phyloP scores from a whole-genome alignment of 306 rosid species.

The Lathyrus sativus region DNA sequence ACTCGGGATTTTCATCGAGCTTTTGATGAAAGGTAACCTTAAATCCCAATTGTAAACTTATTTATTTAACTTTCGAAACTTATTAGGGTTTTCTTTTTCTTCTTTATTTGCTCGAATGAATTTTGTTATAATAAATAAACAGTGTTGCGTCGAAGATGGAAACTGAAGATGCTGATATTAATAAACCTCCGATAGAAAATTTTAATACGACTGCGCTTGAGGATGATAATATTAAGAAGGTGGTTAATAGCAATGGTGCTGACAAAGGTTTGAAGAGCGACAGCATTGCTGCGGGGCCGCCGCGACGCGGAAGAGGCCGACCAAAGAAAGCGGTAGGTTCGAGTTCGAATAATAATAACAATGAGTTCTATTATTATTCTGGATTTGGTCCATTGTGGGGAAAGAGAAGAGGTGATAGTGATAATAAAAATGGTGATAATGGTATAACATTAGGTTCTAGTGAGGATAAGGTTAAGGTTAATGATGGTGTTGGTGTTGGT shows the following conservation, averaged over 20 bases:
- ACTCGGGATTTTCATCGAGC: conserved; percentile 60
- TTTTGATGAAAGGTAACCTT: conserved; percentile 59
- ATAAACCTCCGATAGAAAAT: conserved; percentile 10
- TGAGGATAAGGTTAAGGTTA: background rate
- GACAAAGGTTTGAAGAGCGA: background rate
- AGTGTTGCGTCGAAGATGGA: conserved; percentile 65
- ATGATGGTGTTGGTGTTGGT: conserved; percentile 3
- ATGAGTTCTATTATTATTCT: conserved; percentile 79
- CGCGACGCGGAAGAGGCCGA: conserved; percentile 36
- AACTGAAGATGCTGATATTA: background rate
- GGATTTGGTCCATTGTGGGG: conserved; percentile 89
- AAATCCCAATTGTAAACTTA: conserved; percentile 14
- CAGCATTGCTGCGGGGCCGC: background rate
- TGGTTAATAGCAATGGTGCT: background rate
- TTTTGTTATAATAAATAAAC: background rate
- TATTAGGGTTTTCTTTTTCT: conserved; percentile 56
- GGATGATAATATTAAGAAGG: conserved; percentile 10
- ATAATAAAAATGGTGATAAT: background rate
- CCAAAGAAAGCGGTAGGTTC: conserved; percentile 23
- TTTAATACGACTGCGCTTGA: conserved; percentile 1
- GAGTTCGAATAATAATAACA: background rate
- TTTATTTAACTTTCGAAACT: conserved; percentile 7
- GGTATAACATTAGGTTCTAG: background rate
- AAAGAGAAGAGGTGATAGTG: conserved; percentile 52
- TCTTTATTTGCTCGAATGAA: background rate